Percentiles rank a stretch among this genome's conserved stretches.
These are phyloP conservation scores for Aspergillus bombycis DNA, from an alignment of 2,329 filamentous ascomycete genomes.

Conservation along the genomic window DNA sequence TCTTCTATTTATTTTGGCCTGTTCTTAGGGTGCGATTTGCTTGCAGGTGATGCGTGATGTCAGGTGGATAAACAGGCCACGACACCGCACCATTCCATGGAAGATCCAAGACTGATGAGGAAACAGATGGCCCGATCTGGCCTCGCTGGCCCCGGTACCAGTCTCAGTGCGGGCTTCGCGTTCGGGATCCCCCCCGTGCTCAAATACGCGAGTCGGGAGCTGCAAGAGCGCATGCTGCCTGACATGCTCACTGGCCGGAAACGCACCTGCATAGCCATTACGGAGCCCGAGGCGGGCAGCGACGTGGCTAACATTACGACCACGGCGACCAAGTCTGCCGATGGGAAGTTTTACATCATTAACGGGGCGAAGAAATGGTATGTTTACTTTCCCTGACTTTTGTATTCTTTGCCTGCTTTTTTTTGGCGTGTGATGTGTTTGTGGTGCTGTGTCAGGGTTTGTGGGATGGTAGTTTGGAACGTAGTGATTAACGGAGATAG, in stretches of 20 bases:
- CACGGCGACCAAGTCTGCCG: conserved; percentile 62
- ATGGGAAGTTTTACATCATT: conserved; percentile 70
- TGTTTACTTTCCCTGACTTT: neutral
- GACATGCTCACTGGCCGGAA: conserved; percentile 69
- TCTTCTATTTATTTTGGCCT: too few relatives aligned
- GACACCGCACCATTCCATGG: neutral
- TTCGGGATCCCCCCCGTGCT: conserved; percentile 73
- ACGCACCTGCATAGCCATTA: conserved; percentile 75
- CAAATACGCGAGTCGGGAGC: conserved; percentile 64
- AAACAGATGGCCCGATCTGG: conserved; percentile 65
- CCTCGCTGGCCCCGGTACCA: conserved; percentile 63
- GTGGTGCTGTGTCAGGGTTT: neutral
- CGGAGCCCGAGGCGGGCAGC: conserved; percentile 72
- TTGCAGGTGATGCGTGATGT: too few relatives aligned
- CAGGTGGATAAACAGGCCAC: neutral
- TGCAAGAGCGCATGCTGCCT: conserved; percentile 69
- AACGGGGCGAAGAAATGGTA: conserved; percentile 79
- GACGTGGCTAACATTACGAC: conserved; percentile 76
- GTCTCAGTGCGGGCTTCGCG: conserved; percentile 71
- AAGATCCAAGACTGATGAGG: neutral
- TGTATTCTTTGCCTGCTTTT: neutral
- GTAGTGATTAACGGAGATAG: conserved; percentile 17
- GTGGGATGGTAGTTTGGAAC: neutral
- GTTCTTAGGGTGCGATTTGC: too few relatives aligned
- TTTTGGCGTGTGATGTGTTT: neutral